These are phyloP conservation scores for Acanthamoeba culbertsoni DNA, from an alignment of 208 protist genomes.

Conservation along the genomic window DNA sequence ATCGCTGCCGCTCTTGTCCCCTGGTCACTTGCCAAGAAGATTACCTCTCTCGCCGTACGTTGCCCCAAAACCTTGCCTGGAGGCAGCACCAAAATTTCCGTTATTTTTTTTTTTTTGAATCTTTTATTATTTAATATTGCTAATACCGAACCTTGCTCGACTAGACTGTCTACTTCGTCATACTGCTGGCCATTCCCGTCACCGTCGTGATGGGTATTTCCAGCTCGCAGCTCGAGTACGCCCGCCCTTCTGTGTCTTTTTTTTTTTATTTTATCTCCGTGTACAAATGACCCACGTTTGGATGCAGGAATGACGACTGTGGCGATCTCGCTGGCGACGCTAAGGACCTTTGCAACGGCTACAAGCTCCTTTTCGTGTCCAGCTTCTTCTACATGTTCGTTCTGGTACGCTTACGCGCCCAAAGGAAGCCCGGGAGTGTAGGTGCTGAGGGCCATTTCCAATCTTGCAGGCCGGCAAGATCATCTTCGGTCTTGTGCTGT, in stretches of 20 bases:
- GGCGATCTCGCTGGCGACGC: background rate
- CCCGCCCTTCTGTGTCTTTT: background rate
- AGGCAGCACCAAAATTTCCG: background rate
- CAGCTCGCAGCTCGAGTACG: background rate
- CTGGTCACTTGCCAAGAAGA: background rate
- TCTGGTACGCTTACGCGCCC: background rate
- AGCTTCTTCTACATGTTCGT: slow-evolving; percentile 19
- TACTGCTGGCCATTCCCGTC: background rate
- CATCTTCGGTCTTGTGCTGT: background rate
- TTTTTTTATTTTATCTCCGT: background rate
- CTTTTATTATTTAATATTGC: background rate
- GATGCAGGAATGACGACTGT: background rate
- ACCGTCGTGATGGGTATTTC: background rate
- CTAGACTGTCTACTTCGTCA: background rate
- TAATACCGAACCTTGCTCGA: background rate
- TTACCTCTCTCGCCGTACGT: background rate
- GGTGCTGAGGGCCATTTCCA: background rate
- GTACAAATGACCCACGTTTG: background rate
- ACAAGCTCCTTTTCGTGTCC: background rate
- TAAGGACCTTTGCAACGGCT: background rate
- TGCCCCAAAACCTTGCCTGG: background rate
- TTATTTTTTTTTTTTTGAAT: background rate
- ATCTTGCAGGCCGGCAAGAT: background rate
- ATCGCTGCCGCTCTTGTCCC: background rate
- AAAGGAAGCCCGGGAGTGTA: background rate